Base-by-base conservation (phyloP, 2,329 filamentous ascomycete species). In the Dothidotthia symphoricarpi region DNA sequence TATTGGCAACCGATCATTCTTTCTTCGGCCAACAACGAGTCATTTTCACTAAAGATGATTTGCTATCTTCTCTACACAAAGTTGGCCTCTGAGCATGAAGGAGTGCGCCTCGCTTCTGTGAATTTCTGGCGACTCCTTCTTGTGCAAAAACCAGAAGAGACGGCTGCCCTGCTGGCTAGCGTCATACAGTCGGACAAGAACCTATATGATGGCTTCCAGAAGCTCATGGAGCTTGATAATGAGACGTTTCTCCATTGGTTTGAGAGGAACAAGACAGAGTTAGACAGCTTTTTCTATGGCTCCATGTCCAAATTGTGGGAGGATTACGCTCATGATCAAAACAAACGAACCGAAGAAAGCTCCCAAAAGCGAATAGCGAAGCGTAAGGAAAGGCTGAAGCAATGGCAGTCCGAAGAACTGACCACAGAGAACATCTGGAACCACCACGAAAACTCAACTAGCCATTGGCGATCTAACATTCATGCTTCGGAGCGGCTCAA, bases 1-100 rank as follows among this genome's bases (percentile, higher is more conserved):
- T 97, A 96, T 65, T 98, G 93, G 93, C 93, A 97, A 63, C 89
- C 88, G 14, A 86, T 95, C 13, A 81, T 98, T 12, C 73, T 98
- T 12, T 83, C 83, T 2, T 81, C 84, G 3, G 81, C 93, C 12
- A 85, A 86, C 3, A 75, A 79, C 6, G 88, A 95, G 29, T 81
- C 86, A n/a, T 83, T 88, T 8, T 86, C 87, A 57, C 78, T 96
- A 56, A 85, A 85, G 47, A 75, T 96, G 24, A 80, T 97, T 28
- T 96, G 89, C 75, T 97, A 95, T 57, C 81, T 96, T 44, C 80
- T 98, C 3, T 98, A 97, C 63, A 83, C 83, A 6, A 95, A 94
- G 63, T 74, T 97, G 24, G 81, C 93, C 6, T 88, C 88, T 36
- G 71, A 77, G 0, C 76, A 83, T 35, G 71, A 77, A 19, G 69